Conservation (phyloP, 1,284 basidiomycete species). For the Exobasidium cylindrosporum region DNA sequence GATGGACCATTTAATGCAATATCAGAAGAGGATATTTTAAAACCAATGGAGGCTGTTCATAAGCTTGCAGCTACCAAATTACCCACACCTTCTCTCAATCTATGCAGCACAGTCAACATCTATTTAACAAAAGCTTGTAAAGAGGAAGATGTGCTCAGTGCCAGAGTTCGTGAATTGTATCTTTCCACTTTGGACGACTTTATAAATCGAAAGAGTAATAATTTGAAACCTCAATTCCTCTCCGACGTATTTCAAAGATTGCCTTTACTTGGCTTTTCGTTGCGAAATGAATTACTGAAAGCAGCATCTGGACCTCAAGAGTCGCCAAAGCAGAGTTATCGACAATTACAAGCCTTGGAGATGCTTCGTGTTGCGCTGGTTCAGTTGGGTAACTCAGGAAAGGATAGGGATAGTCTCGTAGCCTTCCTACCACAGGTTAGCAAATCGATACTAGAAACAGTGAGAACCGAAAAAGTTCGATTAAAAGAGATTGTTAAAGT, state of each 20-base stretch:
- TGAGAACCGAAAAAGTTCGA: background rate
- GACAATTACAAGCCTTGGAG: conserved; percentile 65
- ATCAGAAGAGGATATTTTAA: conserved; percentile 56
- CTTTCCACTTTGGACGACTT: conserved; percentile 72
- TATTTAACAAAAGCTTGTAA: conserved; percentile 69
- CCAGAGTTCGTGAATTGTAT: conserved; percentile 61
- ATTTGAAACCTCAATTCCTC: conserved; percentile 73
- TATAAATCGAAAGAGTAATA: conserved; percentile 73
- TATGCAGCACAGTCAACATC: conserved; percentile 67
- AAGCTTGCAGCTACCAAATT: conserved; percentile 66
- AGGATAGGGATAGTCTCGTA: background rate
- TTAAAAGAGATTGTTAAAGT: background rate
- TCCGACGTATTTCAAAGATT: conserved; percentile 72
- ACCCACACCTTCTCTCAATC: conserved; percentile 66
- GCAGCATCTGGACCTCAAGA: conserved; percentile 17
- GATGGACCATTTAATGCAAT: conserved; percentile 58
- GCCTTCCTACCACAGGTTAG: background rate
- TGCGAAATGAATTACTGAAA: conserved; percentile 62
- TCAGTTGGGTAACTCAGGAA: conserved; percentile 59
- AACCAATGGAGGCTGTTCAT: conserved; percentile 70
- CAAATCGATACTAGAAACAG: background rate
- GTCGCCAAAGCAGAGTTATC: conserved; percentile 25
- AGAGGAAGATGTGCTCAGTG: conserved; percentile 28
- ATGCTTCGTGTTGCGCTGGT: conserved; percentile 69
- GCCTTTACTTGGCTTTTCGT: conserved; percentile 67